A percentile compares a stretch with the other conserved stretches of the same genome.
Evolutionary conservation across 106 monocot genomes (phyloP).

Genomic region (Triglochin maritima): DNA sequence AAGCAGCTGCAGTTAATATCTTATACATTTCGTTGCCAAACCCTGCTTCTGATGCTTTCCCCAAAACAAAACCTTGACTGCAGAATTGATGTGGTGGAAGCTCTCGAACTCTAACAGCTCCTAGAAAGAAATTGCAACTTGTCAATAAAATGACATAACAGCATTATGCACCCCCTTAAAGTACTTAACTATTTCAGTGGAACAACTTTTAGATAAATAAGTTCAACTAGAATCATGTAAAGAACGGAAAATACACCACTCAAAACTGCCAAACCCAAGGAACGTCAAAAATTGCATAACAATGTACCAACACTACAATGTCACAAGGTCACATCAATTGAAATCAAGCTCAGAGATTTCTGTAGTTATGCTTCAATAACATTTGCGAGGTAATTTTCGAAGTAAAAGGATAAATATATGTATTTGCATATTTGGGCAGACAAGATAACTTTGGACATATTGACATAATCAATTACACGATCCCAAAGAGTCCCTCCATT

Average conservation of each 20-base stretch:
- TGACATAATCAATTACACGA: no score
- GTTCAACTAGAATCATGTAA: background rate
- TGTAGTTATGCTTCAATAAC: no score
- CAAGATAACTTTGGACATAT: no score
- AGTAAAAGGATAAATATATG: no score
- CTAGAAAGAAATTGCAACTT: conserved; percentile 18
- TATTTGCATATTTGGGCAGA: no score
- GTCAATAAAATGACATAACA: background rate
- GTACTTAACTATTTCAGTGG: background rate
- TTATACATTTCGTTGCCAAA: conserved; percentile 99
- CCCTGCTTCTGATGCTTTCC: conserved; percentile 83
- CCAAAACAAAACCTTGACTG: conserved; percentile 77
- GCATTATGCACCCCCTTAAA: background rate
- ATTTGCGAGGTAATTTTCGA: no score
- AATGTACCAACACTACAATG: background rate
- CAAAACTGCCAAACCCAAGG: background rate
- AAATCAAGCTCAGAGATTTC: no score
- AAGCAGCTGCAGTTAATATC: conserved; percentile 86
- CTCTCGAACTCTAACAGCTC: conserved; percentile 64
- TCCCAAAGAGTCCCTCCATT: no score
- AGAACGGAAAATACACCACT: background rate
- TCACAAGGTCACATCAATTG: no score
- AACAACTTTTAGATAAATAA: background rate
- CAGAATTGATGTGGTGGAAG: conserved; percentile 76
- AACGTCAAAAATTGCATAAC: background rate